These are phyloP conservation scores for Phialemoniopsis sp. DNA, from an alignment of 2,329 filamentous ascomycete species.

Conservation along the genomic window DNA sequence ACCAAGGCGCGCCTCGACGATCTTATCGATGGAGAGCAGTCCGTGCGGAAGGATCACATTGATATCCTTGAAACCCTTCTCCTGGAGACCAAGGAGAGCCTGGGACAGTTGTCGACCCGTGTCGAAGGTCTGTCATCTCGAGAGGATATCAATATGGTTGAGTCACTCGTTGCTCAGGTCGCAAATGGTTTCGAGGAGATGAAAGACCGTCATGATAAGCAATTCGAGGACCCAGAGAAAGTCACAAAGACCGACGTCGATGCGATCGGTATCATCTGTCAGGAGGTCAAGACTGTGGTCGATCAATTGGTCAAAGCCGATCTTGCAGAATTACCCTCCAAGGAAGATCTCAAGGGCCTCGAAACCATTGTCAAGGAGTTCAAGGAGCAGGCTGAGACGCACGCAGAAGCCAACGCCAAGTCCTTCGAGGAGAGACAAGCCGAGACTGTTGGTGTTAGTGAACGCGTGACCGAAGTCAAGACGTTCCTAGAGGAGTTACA, in stretches of 20 bases:
- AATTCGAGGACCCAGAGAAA: conserved; percentile 54
- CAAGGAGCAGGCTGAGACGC: conserved; percentile 57
- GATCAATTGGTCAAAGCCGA: conserved; percentile 71
- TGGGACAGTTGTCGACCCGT: conserved; percentile 38
- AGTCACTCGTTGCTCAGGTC: conserved; percentile 75
- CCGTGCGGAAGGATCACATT: conserved; percentile 62
- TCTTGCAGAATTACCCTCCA: conserved; percentile 66
- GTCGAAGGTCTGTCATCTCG: conserved; percentile 52
- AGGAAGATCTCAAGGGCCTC: conserved; percentile 71
- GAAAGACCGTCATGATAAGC: conserved; percentile 51
- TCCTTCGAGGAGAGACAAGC: conserved; percentile 80
- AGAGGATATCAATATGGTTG: conserved; percentile 73
- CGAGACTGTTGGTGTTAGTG: conserved; percentile 74
- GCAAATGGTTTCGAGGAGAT: conserved; percentile 73
- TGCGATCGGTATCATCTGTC: conserved; percentile 72
- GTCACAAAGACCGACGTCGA: conserved; percentile 81
- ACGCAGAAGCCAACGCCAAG: conserved; percentile 71
- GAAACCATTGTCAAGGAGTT: conserved; percentile 65
- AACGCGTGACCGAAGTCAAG: conserved; percentile 77
- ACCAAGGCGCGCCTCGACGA: conserved; percentile 87
- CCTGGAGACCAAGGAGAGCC: conserved; percentile 68
- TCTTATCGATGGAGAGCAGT: conserved; percentile 65
- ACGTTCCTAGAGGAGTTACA: conserved; percentile 74
- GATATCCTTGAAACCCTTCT: conserved; percentile 63
- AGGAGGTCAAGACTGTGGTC: conserved; percentile 79